These are phyloP conservation scores for Pinus tabuliformis DNA, from an alignment of 75 land plant genomes.

Conservation along the genomic window DNA sequence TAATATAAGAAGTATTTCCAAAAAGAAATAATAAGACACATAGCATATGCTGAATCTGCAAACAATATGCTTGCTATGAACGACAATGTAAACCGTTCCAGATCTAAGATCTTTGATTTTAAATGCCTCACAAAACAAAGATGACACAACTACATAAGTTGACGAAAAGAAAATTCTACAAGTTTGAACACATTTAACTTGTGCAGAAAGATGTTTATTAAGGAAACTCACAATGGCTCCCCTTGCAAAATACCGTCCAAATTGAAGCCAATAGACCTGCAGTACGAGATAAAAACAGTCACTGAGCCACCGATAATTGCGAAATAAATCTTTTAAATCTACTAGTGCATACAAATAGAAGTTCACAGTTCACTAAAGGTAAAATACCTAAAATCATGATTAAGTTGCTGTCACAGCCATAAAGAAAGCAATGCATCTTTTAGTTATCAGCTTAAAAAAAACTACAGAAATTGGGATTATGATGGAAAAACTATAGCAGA, in stretches of 20 bases:
- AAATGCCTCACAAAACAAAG: too few relatives aligned
- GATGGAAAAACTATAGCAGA: not conserved
- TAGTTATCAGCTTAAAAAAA: not conserved
- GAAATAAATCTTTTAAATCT: not conserved
- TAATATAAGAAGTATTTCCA: too few relatives aligned
- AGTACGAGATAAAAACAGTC: not conserved
- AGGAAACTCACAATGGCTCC: slow-evolving; percentile 83
- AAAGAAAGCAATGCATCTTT: not conserved
- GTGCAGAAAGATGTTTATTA: not conserved
- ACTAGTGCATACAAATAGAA: not conserved
- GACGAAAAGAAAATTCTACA: too few relatives aligned
- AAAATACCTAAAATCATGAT: not conserved
- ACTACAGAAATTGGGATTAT: not conserved
- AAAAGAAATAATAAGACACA: too few relatives aligned
- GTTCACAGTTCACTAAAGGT: not conserved
- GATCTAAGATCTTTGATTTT: too few relatives aligned
- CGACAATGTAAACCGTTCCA: too few relatives aligned
- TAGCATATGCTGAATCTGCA: too few relatives aligned
- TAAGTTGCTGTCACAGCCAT: not conserved
- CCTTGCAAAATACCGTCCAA: slow-evolving; percentile 95
- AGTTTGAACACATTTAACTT: too few relatives aligned
- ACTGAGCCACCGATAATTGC: not conserved
- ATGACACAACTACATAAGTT: too few relatives aligned
- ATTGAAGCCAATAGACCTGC: slow-evolving; percentile 99
- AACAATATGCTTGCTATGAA: too few relatives aligned